Percentiles rank a stretch among this genome's conserved stretches.
Conservation (phyloP, 2,329 filamentous ascomycete species). For the Cordyceps militaris region DNA sequence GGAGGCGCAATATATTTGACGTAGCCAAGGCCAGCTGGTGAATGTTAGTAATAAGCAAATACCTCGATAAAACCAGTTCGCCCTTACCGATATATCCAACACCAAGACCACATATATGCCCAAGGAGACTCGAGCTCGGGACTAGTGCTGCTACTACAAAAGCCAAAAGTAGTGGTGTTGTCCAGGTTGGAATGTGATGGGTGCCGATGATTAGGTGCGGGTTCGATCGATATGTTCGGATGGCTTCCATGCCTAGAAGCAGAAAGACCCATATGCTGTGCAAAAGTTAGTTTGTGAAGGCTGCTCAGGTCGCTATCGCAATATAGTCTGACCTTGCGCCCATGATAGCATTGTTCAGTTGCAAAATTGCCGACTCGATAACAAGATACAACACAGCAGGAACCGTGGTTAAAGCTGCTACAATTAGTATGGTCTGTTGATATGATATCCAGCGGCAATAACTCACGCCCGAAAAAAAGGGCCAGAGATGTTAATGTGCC, state of each 20-base stretch:
- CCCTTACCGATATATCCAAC: slow-evolving; percentile 79
- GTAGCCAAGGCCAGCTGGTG: slow-evolving; percentile 74
- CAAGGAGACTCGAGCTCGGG: slow-evolving; percentile 74
- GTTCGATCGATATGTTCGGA: slow-evolving; percentile 76
- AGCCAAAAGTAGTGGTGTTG: slow-evolving; percentile 70
- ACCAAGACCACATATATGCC: slow-evolving; percentile 75
- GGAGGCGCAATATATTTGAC: slow-evolving; percentile 85
- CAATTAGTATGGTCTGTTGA: slow-evolving; percentile 9
- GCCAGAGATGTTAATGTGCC: slow-evolving; percentile 83
- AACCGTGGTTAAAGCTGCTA: slow-evolving; percentile 67
- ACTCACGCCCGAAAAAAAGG: slow-evolving; percentile 85
- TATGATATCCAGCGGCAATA: neutral
- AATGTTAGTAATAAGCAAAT: neutral
- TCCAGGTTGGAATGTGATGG: slow-evolving; percentile 81
- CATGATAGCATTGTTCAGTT: slow-evolving; percentile 65
- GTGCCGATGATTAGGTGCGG: slow-evolving; percentile 63
- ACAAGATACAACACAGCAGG: slow-evolving; percentile 77
- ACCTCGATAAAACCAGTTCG: slow-evolving; percentile 24
- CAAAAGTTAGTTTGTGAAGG: neutral
- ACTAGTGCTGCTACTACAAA: slow-evolving; percentile 70
- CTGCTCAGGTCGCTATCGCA: neutral
- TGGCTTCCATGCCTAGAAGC: slow-evolving; percentile 74
- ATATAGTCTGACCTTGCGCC: slow-evolving; percentile 62
- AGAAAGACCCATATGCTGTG: slow-evolving; percentile 86
- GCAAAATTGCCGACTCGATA: slow-evolving; percentile 66